These are phyloP conservation scores for Thraustochytrium sp. DNA, from an alignment of 352 stramenopile species.

Conservation along the genomic window DNA sequence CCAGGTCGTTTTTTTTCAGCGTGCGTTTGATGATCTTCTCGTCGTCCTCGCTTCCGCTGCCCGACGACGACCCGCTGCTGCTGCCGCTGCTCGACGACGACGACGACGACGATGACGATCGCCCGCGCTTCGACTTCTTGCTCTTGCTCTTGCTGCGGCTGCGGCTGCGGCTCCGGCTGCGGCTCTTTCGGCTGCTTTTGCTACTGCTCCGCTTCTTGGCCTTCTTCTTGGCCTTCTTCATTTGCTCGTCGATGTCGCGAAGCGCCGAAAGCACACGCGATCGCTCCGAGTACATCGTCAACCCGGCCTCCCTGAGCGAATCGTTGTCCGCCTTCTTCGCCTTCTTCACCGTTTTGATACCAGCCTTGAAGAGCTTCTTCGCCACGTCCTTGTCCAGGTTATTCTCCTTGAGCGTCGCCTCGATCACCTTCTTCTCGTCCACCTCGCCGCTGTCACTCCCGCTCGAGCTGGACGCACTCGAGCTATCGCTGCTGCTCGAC, in stretches of 20 bases:
- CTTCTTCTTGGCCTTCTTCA: background rate
- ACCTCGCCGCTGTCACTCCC: background rate
- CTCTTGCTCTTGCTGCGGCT: slow-evolving; percentile 11
- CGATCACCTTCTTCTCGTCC: background rate
- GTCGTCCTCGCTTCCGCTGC: background rate
- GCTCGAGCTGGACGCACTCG: background rate
- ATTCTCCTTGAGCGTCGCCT: background rate
- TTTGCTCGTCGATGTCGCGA: background rate
- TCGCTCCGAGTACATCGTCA: background rate
- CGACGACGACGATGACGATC: background rate
- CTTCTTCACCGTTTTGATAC: background rate
- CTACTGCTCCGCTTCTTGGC: background rate
- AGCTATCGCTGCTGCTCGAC: background rate
- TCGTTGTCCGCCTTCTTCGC: background rate
- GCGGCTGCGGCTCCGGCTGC: background rate
- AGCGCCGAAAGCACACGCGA: background rate
- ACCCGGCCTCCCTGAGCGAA: background rate
- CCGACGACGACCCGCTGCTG: background rate
- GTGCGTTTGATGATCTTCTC: background rate
- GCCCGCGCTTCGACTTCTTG: background rate
- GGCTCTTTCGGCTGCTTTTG: background rate
- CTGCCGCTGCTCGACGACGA: background rate
- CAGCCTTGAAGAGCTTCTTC: background rate
- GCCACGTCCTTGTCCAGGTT: background rate
- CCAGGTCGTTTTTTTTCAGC: background rate